These are phyloP conservation scores for Fusarium heterosporum DNA, from an alignment of 2,329 filamentous ascomycete species.

Conservation along the genomic window DNA sequence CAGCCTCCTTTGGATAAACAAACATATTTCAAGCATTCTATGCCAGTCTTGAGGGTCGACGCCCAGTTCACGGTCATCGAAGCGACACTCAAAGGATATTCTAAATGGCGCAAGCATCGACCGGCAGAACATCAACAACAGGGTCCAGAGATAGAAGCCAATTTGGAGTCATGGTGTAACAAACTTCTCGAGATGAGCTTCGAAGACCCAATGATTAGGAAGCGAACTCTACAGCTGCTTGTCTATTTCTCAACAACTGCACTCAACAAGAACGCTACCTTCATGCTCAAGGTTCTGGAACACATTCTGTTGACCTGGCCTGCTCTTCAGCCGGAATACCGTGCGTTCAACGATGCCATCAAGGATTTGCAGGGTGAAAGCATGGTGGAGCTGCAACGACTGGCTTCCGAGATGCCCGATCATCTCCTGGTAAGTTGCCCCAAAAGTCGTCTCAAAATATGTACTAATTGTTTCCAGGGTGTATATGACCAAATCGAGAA, in stretches of 20 bases:
- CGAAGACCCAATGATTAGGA: slow-evolving; percentile 86
- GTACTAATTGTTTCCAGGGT: slow-evolving; percentile 58
- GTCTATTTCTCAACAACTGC: slow-evolving; percentile 87
- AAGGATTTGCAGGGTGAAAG: slow-evolving; percentile 88
- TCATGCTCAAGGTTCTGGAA: slow-evolving; percentile 90
- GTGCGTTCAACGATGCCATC: slow-evolving; percentile 85
- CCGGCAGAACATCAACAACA: slow-evolving; percentile 59
- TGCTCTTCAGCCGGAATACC: slow-evolving; percentile 75
- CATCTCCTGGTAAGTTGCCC: slow-evolving; percentile 75
- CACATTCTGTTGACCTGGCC: slow-evolving; percentile 89
- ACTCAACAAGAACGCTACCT: slow-evolving; percentile 78
- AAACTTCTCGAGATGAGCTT: slow-evolving; percentile 77
- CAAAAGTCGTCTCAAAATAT: neutral
- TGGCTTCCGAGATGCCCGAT: slow-evolving; percentile 92
- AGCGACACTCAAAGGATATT: slow-evolving; percentile 87
- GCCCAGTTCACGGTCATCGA: slow-evolving; percentile 91
- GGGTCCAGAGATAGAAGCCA: slow-evolving; percentile 68
- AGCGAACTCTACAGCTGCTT: slow-evolving; percentile 82
- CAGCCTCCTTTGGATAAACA: slow-evolving; percentile 73
- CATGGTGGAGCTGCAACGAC: slow-evolving; percentile 86
- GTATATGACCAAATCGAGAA: slow-evolving; percentile 89
- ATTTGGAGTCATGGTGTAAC: slow-evolving; percentile 78
- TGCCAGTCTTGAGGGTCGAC: slow-evolving; percentile 82
- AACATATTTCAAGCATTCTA: slow-evolving; percentile 75
- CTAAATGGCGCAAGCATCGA: slow-evolving; percentile 73